These are phyloP conservation scores for Eucalyptus grandis DNA, from an alignment of 345 rosid genomes.

Conservation along the genomic window DNA sequence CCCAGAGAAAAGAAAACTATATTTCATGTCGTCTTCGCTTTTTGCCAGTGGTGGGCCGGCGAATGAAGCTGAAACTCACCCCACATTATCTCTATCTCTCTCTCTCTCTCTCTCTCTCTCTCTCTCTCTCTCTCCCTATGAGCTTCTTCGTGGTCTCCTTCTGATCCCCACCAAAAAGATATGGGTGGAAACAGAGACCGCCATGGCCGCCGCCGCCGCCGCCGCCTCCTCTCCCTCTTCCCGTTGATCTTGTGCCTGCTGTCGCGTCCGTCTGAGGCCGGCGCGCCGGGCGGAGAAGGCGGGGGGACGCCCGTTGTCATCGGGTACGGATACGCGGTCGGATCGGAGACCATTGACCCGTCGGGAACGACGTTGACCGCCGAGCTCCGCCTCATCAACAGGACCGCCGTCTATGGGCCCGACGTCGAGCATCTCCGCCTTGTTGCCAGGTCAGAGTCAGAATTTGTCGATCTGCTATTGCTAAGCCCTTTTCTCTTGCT, in stretches of 20 bases:
- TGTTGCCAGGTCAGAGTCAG: background rate
- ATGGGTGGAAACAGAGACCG: background rate
- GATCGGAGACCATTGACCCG: conserved; percentile 15
- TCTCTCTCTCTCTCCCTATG: too few species aligned
- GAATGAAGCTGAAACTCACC: too few species aligned
- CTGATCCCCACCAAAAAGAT: background rate
- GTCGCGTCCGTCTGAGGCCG: background rate
- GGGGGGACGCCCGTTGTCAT: background rate
- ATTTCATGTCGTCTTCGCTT: too few species aligned
- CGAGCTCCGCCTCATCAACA: conserved; percentile 28
- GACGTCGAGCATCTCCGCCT: conserved; percentile 15
- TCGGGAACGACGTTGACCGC: conserved; percentile 18
- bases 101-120: too few species aligned
- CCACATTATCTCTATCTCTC: too few species aligned
- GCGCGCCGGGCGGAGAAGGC: background rate
- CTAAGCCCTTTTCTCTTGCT: too few species aligned
- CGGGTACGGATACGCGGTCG: conserved; percentile 41
- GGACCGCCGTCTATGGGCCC: conserved; percentile 30
- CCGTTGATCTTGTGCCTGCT: background rate
- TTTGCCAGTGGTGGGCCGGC: too few species aligned
- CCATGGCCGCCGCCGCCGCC: background rate
- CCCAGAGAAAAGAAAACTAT: too few species aligned
- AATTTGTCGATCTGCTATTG: too few species aligned
- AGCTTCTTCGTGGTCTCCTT: background rate
- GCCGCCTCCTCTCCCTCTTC: background rate